Evolutionary conservation across 208 protist species (phyloP), one percentile per base, ranked within the genome.

Genomic region (Acanthamoeba sp.): DNA sequence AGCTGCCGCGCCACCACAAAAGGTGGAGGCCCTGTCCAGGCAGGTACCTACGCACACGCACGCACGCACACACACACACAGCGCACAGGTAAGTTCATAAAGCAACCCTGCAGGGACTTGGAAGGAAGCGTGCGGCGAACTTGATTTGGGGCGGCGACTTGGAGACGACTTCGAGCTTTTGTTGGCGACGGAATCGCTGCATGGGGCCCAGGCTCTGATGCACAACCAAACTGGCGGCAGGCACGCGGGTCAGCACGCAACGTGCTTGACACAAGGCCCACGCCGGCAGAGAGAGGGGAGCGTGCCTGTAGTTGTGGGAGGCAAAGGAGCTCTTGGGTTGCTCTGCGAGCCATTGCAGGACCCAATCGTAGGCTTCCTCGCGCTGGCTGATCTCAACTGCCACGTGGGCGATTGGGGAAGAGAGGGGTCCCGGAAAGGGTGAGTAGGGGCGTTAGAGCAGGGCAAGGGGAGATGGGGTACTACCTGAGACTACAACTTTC

Each of bases 201-300:
- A 38, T 76, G 62, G 85, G 85, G 2, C 85, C 85, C 29, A 91
- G 57, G 85, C 85, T 91, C 85, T 91, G 85, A 34, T 91, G 59
- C 12, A 91, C 85, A 52, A 91, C 38, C 36, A 91, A n/a, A 91
- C 85, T 91, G 85, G 14, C 52, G 20, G 52, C 14, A 59, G 52
- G 16, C 12, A 6, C 16, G 12, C 7, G 20, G 52, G 64, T 38
- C 27, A 40, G 64, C 64, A 71, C 52, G 64, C 22, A 32, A 32
- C 29, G 4, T 9, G 40, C 6, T 0, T n/a, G 36, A 36, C 59
- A 16, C 59, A 16, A 32, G 7, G 59, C 59, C 4, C 59, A 38
- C 64, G 3, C 29, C 29, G 10, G 27, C 12, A 76, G n/a, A 20
- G 14, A 10, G 9, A 18, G 22, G 71, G 4, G 62, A 3, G n/a